Evolutionary conservation across 768 basidiomycete genomes (phyloP).

Genomic region (Pisolithus albus): DNA sequence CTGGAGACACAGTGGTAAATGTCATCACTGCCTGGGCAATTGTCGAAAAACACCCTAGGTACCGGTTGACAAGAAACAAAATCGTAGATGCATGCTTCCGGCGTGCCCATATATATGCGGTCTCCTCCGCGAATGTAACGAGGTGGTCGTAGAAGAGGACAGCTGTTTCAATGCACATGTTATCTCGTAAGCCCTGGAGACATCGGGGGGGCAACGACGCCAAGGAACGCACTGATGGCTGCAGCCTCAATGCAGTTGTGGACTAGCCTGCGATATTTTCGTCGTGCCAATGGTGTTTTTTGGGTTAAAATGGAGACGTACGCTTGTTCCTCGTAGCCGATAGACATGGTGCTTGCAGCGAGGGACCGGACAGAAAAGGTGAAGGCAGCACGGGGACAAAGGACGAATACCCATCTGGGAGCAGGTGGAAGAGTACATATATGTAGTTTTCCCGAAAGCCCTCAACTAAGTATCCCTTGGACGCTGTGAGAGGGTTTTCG

Average conservation of each 20-base stretch:
- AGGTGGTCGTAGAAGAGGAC: conserved; percentile 26
- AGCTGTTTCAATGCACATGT: conserved; percentile 7
- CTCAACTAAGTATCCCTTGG: too few species aligned
- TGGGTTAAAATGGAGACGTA: not conserved
- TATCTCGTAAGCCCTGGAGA: not conserved
- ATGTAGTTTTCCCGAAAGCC: too few species aligned
- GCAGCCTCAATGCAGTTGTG: not conserved
- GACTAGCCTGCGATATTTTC: not conserved
- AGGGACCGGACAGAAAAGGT: too few species aligned
- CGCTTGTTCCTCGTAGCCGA: not conserved
- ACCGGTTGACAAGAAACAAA: conserved; percentile 46
- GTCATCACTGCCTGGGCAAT: conserved; percentile 25
- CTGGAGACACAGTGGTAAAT: conserved; percentile 16
- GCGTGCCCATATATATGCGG: conserved; percentile 39
- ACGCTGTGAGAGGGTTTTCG: too few species aligned
- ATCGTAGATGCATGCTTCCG: conserved; percentile 33
- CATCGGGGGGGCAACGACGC: not conserved
- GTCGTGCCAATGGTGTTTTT: not conserved
- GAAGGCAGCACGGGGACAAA: too few species aligned
- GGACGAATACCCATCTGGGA: too few species aligned
- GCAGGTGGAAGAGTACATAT: too few species aligned
- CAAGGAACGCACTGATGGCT: not conserved
- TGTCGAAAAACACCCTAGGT: conserved; percentile 38
- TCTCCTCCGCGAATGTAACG: conserved; percentile 31
- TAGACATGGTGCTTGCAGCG: not conserved